Base-by-base conservation (phyloP, 1,284 basidiomycete species). In the Stygiomarasmius scandens region DNA sequence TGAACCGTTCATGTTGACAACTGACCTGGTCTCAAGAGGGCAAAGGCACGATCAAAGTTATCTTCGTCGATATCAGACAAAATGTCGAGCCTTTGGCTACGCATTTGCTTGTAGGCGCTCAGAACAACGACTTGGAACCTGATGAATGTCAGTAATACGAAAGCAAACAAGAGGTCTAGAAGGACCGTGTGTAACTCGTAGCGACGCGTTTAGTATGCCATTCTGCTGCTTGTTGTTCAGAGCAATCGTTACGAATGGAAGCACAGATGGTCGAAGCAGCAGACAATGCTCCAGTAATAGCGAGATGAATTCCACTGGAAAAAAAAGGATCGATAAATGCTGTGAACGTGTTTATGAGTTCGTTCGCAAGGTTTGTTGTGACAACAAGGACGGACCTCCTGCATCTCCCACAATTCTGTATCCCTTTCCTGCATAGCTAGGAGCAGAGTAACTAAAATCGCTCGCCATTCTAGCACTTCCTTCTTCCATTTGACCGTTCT, bases 261-360 rank as follows among this genome's bases (percentile, higher is more conserved):
- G 86, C 85, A 50, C 82, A 80, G 47, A 89, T 80, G 0, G 83
- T 83, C n/a, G 81, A 77, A 2, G 86, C 82, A 24, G 86, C 86
- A 19, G 85, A 81, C 16, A 89, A 71, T 0, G 77, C 86, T 20
- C 84, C 81, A 12, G 85, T 86, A 71, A 88, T 76, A 2, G 86
- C 86, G 6, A 89, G 78, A 63, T 89, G 87, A 5, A 89, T 76
- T 0, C 87, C 86, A 48, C 84, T 86, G 1, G 86, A 89, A 69
- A 89, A 89, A 74, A 87, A 88, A 0, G 87, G 87, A 66, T 89
- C 87, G 60, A 89, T 89, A 68, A 89, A 89, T 47, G 86, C 86
- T 87, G 59, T 11, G 38, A 32, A 41, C 38, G 38, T 9, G 5
- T 19, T 8, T 14, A 14, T 43, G 20, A 51, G 23, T 1, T 23